Evolutionary conservation across 306 rosid species (phyloP).

Genomic region (Lotus japonicus): DNA sequence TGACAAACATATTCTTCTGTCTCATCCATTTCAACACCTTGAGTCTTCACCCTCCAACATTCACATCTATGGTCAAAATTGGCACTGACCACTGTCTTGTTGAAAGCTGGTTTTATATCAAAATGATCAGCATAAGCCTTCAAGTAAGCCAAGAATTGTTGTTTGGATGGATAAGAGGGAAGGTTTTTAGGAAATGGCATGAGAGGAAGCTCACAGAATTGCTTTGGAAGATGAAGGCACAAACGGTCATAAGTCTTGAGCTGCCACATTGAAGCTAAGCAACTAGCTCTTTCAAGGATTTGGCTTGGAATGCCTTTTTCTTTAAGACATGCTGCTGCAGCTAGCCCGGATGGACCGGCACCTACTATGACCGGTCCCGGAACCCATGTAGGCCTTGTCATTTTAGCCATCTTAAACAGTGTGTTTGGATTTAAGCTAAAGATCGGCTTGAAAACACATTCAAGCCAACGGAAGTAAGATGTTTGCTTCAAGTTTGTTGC

Average conservation of each 20-base stretch:
- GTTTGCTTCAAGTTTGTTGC: too few species aligned
- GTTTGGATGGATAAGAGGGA: slow-evolving; percentile 81
- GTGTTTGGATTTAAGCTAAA: too few species aligned
- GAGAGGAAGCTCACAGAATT: slow-evolving; percentile 71
- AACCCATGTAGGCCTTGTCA: slow-evolving; percentile 17
- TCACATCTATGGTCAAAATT: slow-evolving; percentile 35
- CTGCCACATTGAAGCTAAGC: slow-evolving; percentile 91
- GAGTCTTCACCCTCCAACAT: slow-evolving; percentile 54
- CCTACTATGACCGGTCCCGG: slow-evolving; percentile 78
- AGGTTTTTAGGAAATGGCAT: slow-evolving; percentile 70
- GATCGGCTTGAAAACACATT: too few species aligned
- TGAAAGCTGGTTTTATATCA: slow-evolving; percentile 48
- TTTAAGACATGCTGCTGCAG: slow-evolving; percentile 83
- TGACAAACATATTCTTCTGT: slow-evolving; percentile 38
- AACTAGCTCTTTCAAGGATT: slow-evolving; percentile 58
- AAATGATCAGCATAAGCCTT: slow-evolving; percentile 49
- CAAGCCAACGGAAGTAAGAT: too few species aligned
- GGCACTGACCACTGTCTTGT: slow-evolving; percentile 46
- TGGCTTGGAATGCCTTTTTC: slow-evolving; percentile 57
- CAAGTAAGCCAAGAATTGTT: slow-evolving; percentile 63
- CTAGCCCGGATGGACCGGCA: slow-evolving; percentile 95
- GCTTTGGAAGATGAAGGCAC: slow-evolving; percentile 88
- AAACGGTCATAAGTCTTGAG: slow-evolving; percentile 82
- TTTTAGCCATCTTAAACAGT: not conserved
- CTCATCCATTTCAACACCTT: slow-evolving; percentile 13